Base-by-base conservation (phyloP, 2,329 filamentous ascomycete species). In the Aspergillus amoenus region DNA sequence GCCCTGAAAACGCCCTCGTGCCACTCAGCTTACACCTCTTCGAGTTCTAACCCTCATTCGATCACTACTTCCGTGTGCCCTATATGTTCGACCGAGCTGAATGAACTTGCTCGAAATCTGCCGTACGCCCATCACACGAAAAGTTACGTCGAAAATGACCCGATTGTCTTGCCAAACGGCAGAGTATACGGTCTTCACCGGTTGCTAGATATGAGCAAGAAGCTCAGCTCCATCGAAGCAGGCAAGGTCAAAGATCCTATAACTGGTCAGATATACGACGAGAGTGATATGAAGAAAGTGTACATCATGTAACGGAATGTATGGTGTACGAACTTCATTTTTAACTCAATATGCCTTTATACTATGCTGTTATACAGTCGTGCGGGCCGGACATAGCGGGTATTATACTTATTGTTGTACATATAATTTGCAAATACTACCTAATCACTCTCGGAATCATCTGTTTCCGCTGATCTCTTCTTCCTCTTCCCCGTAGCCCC, bases 71-170 rank as follows among this genome's bases (percentile, higher is more conserved):
- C 86, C 48, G 86, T 97, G 42, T 99, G 94, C 67, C 94, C 94
- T 3, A 97, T 99, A 69, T 99, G 94, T 79, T 94, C 89, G 47
- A 94, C 89, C 0, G 94, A 99, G 76, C 84, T 99, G 55, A 97
- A 97, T 73, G 90, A 93, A 68, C 83, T 99, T 34, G 93, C 94
- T 2, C 82, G 88, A 51, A 88, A 88, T 66, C 90, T 99, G 44
- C 94, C 94, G 0, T 97, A 97, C 68, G 94, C 94, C 3, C 90
- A 96, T 69, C 94, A 99, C 73, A 93, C 89, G 30, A 95, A 95
- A 80, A 96, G 91, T 70, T 90, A 91, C 60, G 91, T 97, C 30
- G 93, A 96, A 70, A 86, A 86, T 45, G 93, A 97, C 70, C 84
- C 94, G 1, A 83, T 96, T 18, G 83, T 97, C 43, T 76, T 99